Conservation (phyloP, 2,329 filamentous ascomycete species). For the Monilinia fructigena region DNA sequence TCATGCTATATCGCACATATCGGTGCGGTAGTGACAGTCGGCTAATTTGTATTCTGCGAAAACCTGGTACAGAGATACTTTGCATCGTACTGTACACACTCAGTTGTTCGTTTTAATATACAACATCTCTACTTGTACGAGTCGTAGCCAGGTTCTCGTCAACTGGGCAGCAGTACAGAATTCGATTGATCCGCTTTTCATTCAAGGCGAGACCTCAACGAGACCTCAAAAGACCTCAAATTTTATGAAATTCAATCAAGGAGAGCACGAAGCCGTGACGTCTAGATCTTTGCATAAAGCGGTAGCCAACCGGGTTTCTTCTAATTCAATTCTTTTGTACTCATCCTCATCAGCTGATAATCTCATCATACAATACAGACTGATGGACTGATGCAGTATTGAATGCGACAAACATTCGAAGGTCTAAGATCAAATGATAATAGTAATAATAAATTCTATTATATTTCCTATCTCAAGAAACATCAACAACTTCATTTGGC, state of each 20-base stretch:
- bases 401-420: constrained; percentile 5
- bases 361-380: constrained; percentile 5
- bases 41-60: constrained; percentile 22
- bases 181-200: constrained; percentile 20
- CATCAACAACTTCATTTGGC: constrained; percentile 2
- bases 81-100: background rate
- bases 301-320: constrained; percentile 21
- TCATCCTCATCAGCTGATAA: constrained; percentile 17
- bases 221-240: background rate
- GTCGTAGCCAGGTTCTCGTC: constrained; percentile 23
- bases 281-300: constrained; percentile 21
- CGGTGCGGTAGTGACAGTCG: constrained; percentile 23
- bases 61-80: constrained; percentile 14
- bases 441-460: background rate
- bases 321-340: constrained; percentile 11
- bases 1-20: constrained; percentile 19
- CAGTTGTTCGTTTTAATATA: background rate
- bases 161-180: constrained; percentile 24
- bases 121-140: constrained; percentile 4
- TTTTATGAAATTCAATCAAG: background rate
- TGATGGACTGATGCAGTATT: background rate
- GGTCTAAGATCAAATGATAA: background rate
- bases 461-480: background rate
- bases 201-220: constrained; percentile 11
- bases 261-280: constrained; percentile 15